These are phyloP conservation scores for Aciculosporium take DNA, from an alignment of 2,329 filamentous ascomycete genomes.

Conservation along the genomic window DNA sequence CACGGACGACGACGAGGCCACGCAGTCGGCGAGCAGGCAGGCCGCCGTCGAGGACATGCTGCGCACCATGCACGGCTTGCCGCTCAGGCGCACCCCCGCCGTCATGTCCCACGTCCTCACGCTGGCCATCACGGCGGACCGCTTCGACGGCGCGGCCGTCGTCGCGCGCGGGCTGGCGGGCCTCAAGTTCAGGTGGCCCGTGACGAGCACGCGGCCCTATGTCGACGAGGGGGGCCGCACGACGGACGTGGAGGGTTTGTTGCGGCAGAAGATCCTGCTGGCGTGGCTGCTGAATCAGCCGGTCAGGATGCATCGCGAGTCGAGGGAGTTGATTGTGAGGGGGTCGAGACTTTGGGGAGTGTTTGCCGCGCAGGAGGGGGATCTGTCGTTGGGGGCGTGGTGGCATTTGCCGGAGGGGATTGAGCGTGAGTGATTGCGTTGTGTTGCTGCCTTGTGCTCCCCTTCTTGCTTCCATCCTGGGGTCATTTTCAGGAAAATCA, in stretches of 20 bases:
- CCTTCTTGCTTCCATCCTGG: background rate
- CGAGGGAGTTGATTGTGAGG: conserved; percentile 50
- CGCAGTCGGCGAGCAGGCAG: conserved; percentile 44
- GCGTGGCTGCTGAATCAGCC: conserved; percentile 51
- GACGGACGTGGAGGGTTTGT: conserved; percentile 43
- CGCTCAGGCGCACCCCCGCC: conserved; percentile 24
- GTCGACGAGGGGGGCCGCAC: conserved; percentile 22
- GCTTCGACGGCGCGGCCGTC: conserved; percentile 49
- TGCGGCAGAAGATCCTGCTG: conserved; percentile 56
- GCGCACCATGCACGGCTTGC: conserved; percentile 45
- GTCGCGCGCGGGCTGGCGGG: conserved; percentile 39
- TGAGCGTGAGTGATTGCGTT: conserved; percentile 41
- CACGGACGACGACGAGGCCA: conserved; percentile 54
- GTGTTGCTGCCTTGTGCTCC: background rate
- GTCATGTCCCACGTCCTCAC: conserved; percentile 51
- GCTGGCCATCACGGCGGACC: conserved; percentile 56
- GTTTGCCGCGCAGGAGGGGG: conserved; percentile 16
- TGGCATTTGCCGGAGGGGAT: conserved; percentile 57
- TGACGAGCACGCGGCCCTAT: conserved; percentile 25
- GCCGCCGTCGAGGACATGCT: conserved; percentile 53
- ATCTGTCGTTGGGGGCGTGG: conserved; percentile 38
- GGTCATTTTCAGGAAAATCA: too few species aligned
- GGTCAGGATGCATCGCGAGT: conserved; percentile 44
- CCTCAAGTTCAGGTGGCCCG: conserved; percentile 41
- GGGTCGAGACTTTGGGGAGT: conserved; percentile 47